Conservation (phyloP, 2,329 filamentous ascomycete species). For the Podosphaera xanthii region DNA sequence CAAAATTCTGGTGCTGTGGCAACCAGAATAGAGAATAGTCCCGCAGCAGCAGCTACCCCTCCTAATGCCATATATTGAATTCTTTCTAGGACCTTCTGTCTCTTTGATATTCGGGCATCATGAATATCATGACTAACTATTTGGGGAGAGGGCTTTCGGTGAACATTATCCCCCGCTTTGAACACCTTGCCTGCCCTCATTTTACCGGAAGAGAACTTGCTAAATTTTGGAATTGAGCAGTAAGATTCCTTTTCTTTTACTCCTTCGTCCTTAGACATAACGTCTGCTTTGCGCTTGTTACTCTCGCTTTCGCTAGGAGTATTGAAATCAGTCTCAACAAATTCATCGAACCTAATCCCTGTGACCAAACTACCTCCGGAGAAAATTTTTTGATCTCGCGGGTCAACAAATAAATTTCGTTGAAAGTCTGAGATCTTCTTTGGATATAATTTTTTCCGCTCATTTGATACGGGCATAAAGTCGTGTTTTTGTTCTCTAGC, state of each 20-base stretch:
- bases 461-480: too few species aligned
- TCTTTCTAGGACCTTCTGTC: constrained; percentile 11
- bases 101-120: constrained; percentile 12
- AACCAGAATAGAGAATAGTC: constrained; percentile 18
- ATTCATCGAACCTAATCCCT: constrained; percentile 13
- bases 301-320: background rate
- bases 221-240: too few species aligned
- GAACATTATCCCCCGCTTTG: background rate
- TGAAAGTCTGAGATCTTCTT: too few species aligned
- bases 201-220: too few species aligned
- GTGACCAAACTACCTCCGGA: background rate
- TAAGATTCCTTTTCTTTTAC: constrained; percentile 5
- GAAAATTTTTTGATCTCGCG: too few species aligned
- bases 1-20: constrained; percentile 18
- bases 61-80: constrained; percentile 17
- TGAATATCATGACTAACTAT: background rate
- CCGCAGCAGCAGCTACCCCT: constrained; percentile 17
- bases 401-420: too few species aligned
- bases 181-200: too few species aligned
- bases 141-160: background rate
- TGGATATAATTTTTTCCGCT: too few species aligned
- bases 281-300: constrained; percentile 14
- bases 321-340: constrained; percentile 9
- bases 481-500: too few species aligned
- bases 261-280: constrained; percentile 13